A percentile compares a stretch with the other conserved stretches of the same genome.
phyloP scores from a whole-genome alignment of 1,139 yeast genomes.

The Yamadazyma conglobata region DNA sequence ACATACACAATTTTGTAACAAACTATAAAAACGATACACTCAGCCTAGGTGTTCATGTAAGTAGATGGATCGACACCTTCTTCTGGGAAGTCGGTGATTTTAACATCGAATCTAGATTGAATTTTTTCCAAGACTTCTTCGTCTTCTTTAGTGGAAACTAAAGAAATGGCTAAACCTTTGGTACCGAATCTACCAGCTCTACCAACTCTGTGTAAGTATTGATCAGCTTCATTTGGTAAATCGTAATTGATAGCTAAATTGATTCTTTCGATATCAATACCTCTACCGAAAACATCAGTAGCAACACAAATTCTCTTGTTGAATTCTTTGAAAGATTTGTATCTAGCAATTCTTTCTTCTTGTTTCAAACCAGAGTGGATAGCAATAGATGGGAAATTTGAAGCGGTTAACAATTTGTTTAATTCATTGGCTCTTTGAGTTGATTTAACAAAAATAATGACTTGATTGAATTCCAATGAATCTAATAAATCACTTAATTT shows the following conservation, averaged over 20 bases:
- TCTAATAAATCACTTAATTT: conserved; percentile 90
- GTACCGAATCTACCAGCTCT: conserved; percentile 99
- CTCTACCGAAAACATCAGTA: conserved; percentile 98
- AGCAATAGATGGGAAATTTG: conserved; percentile 96
- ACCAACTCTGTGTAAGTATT: conserved; percentile 97
- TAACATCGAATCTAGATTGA: conserved; percentile 96
- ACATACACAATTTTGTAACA: too few relatives aligned
- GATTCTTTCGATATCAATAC: conserved; percentile 98
- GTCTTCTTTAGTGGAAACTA: conserved; percentile 82
- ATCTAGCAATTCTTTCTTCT: conserved; percentile 96
- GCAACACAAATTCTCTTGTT: conserved; percentile 98
- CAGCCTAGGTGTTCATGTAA: conserved; percentile 85
- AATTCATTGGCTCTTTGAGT: conserved; percentile 91
- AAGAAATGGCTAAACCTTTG: conserved; percentile 93
- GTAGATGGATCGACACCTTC: conserved; percentile 98
- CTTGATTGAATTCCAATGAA: conserved; percentile 95
- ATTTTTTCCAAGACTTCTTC: conserved; percentile 88
- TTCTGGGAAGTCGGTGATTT: conserved; percentile 92
- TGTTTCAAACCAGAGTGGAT: conserved; percentile 96
- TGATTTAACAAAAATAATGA: conserved; percentile 91
- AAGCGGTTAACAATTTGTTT: conserved; percentile 83
- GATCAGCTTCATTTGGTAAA: conserved; percentile 88
- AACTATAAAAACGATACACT: too few relatives aligned
- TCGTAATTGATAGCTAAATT: conserved; percentile 97
- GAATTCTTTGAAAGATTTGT: conserved; percentile 95